Base-by-base conservation (phyloP, 495 filamentous ascomycete species). In the Penicillium paradoxum region DNA sequence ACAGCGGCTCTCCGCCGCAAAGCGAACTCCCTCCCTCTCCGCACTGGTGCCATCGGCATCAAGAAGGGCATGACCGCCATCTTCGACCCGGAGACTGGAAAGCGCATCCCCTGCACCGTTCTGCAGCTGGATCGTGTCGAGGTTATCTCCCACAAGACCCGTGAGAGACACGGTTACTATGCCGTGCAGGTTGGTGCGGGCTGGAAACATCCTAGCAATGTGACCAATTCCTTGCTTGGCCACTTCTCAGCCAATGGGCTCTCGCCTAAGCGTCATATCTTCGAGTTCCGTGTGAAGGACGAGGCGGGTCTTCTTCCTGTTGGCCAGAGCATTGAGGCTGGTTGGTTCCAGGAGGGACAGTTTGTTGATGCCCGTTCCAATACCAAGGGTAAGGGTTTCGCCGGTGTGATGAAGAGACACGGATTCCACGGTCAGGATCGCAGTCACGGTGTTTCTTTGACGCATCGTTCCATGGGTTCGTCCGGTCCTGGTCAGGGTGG, bases 31-130 rank as follows among this genome's bases (percentile, higher is more conserved):
- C 83, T 90, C 7, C 92, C 93, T 0, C 71, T 88, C 32, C 86
- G 93, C 0, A 84, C 89, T 25, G 93, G 93, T 32, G 84, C 85
- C 17, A 77, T 97, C 25, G 89, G 86, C 7, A 80, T 83, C 63
- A 98, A 98, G 74, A 90, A 89, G 71, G 93, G 93, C 63, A 97
- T 98, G 87, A 95, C 89, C 11, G 91, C 88, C 46, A 72, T 96
- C 55, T 97, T 85, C 77, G 85, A 89, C 62, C 67, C 82, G 0
- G 78, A 79, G 48, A 84, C 87, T 29, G 92, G 91, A 24, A 80
- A 78, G 50, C 86, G 93, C 45, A 85, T 80, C 45, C 77, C 92
- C 33, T 95, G 90, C 73, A 98, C 93, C 8, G 88, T 98, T 46
- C 81, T 98, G 33, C 93, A 97, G 72, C 78, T 98, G 57, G 93